A percentile compares a stretch with the other conserved stretches of the same genome.
phyloP scores from a whole-genome alignment of 805 yeast genomes.

The Metschnikowia noctiluminum region DNA sequence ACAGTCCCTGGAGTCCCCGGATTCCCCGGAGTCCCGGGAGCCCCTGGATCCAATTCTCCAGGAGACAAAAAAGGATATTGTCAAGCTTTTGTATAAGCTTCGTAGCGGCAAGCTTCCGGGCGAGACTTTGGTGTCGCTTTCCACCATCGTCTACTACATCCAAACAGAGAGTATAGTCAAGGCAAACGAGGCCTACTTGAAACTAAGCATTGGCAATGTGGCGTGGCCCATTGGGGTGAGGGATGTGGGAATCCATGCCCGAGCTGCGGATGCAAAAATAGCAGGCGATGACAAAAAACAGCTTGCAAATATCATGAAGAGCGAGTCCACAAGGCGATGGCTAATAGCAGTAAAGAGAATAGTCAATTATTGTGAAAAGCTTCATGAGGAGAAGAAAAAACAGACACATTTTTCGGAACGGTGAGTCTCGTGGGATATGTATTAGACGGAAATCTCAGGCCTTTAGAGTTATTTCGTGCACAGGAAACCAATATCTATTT shows the following conservation, averaged over 20 bases:
- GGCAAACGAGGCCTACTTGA: constrained; percentile 69
- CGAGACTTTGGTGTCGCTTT: constrained; percentile 50
- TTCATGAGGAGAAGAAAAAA: not conserved
- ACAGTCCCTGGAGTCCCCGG: too few relatives aligned
- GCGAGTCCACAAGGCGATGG: constrained; percentile 75
- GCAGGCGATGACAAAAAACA: constrained; percentile 42
- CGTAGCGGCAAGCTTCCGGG: constrained; percentile 36
- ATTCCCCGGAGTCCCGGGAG: not conserved
- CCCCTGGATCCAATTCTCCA: constrained; percentile 16
- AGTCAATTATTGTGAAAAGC: constrained; percentile 35
- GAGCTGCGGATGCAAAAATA: constrained; percentile 60
- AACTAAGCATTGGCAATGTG: constrained; percentile 78
- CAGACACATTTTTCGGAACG: not conserved
- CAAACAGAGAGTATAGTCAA: constrained; percentile 49
- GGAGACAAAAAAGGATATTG: constrained; percentile 46
- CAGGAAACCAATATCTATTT: too few relatives aligned
- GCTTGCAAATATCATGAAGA: constrained; percentile 72
- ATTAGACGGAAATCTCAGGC: too few relatives aligned
- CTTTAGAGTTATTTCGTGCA: too few relatives aligned
- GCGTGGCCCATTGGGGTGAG: constrained; percentile 92
- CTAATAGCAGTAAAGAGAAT: constrained; percentile 69
- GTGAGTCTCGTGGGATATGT: not conserved
- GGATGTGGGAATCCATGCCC: constrained; percentile 73
- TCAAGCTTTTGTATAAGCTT: constrained; percentile 44
- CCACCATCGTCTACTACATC: constrained; percentile 58